Evolutionary conservation across 2,329 filamentous ascomycete species (phyloP).

Genomic region (Talaromyces sp.): DNA sequence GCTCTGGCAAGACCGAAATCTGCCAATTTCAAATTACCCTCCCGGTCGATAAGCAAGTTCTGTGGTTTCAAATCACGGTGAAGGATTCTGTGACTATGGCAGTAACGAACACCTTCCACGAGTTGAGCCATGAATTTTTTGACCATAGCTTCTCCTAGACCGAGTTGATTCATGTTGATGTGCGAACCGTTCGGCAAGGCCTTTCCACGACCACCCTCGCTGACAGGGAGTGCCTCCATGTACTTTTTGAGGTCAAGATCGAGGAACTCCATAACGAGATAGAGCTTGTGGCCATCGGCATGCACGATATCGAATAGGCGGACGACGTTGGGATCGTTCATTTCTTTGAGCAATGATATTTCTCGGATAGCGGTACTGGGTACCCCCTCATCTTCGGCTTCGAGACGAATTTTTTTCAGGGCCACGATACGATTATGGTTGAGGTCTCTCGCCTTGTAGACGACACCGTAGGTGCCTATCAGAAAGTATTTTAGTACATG

Average conservation of each 20-base stretch:
- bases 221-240: conserved; percentile 85
- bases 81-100: conserved; percentile 81
- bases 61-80: conserved; percentile 89
- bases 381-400: conserved; percentile 91
- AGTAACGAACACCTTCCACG: conserved; percentile 79
- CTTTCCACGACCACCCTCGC: conserved; percentile 80
- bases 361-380: conserved; percentile 91
- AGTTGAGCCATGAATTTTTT: conserved; percentile 93
- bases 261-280: conserved; percentile 88
- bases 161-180: conserved; percentile 61
- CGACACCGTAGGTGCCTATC: conserved; percentile 86
- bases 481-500: conserved; percentile 6
- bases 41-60: conserved; percentile 80
- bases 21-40: conserved; percentile 84
- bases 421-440: conserved; percentile 82
- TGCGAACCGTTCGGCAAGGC: conserved; percentile 74
- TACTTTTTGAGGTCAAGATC: conserved; percentile 93
- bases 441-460: conserved; percentile 90
- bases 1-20: conserved; percentile 88
- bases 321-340: conserved; percentile 89
- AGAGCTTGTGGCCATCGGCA: conserved; percentile 90
- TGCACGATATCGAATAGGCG: conserved; percentile 88
- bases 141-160: conserved; percentile 74
- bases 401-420: conserved; percentile 91
- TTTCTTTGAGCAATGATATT: conserved; percentile 90